A percentile compares a stretch with the other conserved stretches of the same genome.
These are phyloP conservation scores for Fusarium sarcochroum DNA, from an alignment of 2,329 filamentous ascomycete genomes.

Conservation along the genomic window DNA sequence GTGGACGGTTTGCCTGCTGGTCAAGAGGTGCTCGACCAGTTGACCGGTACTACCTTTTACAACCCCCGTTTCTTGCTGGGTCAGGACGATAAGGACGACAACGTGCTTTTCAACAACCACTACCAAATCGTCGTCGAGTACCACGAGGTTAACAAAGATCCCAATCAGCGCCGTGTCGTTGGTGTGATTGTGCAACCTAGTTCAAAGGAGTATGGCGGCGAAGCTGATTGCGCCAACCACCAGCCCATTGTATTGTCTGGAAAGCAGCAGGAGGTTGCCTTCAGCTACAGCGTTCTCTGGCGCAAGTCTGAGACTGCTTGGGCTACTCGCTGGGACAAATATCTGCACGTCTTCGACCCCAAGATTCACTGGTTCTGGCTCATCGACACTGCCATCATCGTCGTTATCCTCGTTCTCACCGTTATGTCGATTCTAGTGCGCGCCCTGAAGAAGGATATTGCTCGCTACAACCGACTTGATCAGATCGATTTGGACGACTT, in stretches of 20 bases:
- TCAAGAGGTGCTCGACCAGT: slow-evolving; percentile 82
- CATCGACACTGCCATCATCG: slow-evolving; percentile 95
- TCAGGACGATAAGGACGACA: slow-evolving; percentile 64
- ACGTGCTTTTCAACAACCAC: slow-evolving; percentile 86
- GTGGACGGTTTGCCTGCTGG: slow-evolving; percentile 95
- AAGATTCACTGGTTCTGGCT: slow-evolving; percentile 99
- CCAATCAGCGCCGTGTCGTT: slow-evolving; percentile 85
- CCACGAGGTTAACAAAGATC: slow-evolving; percentile 78
- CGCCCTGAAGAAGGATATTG: slow-evolving; percentile 94
- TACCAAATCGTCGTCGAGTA: slow-evolving; percentile 96
- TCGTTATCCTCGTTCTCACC: slow-evolving; percentile 90
- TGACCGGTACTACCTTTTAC: slow-evolving; percentile 85
- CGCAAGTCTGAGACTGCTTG: slow-evolving; percentile 86
- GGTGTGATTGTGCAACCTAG: slow-evolving; percentile 90
- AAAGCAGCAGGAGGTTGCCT: slow-evolving; percentile 75
- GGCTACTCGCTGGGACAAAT: slow-evolving; percentile 99
- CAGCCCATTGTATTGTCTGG: slow-evolving; percentile 74
- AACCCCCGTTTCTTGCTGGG: slow-evolving; percentile 92
- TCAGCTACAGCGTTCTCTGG: slow-evolving; percentile 96
- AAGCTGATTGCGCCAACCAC: slow-evolving; percentile 74
- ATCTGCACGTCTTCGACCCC: slow-evolving; percentile 95
- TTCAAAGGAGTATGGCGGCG: slow-evolving; percentile 73
- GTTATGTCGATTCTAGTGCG: slow-evolving; percentile 93
- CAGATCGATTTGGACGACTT: slow-evolving; percentile 92
- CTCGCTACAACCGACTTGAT: slow-evolving; percentile 94